Conservation (phyloP, 164 flowering plant genomes). For the Sextonia rubra region DNA sequence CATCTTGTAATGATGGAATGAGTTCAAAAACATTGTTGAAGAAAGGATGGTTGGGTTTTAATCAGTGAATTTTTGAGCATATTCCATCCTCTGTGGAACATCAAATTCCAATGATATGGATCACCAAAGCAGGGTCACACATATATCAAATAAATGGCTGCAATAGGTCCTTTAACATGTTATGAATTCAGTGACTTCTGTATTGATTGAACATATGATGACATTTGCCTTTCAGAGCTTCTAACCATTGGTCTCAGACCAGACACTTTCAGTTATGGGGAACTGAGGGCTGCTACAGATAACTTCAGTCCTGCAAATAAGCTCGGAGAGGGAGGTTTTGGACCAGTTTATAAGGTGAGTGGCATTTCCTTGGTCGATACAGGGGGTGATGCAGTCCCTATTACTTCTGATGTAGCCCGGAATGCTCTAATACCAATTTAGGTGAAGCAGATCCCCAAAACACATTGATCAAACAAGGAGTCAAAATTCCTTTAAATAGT, state of each 20-base stretch:
- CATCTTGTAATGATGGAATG: too few species aligned
- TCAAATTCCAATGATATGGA: neutral
- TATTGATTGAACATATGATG: neutral
- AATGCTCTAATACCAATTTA: too few species aligned
- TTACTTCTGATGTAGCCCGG: too few species aligned
- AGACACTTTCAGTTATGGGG: conserved; percentile 51
- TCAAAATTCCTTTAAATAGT: neutral
- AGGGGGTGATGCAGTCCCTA: too few species aligned
- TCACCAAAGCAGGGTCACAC: neutral
- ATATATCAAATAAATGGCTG: neutral
- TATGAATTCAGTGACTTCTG: neutral
- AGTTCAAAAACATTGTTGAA: too few species aligned
- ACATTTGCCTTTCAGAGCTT: conserved; percentile 28
- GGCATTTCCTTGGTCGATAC: neutral
- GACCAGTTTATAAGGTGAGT: conserved; percentile 38
- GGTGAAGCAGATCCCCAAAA: too few species aligned
- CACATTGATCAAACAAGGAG: too few species aligned
- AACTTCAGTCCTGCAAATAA: conserved; percentile 54
- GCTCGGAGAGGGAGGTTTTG: conserved; percentile 24
- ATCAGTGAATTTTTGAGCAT: neutral
- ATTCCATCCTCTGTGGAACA: neutral
- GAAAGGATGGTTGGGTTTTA: neutral
- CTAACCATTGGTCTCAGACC: conserved; percentile 45
- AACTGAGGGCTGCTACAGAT: conserved; percentile 56
- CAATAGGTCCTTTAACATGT: neutral